These are phyloP conservation scores for Leishmania lainsoni DNA, from an alignment of 208 protist genomes.

Conservation along the genomic window DNA sequence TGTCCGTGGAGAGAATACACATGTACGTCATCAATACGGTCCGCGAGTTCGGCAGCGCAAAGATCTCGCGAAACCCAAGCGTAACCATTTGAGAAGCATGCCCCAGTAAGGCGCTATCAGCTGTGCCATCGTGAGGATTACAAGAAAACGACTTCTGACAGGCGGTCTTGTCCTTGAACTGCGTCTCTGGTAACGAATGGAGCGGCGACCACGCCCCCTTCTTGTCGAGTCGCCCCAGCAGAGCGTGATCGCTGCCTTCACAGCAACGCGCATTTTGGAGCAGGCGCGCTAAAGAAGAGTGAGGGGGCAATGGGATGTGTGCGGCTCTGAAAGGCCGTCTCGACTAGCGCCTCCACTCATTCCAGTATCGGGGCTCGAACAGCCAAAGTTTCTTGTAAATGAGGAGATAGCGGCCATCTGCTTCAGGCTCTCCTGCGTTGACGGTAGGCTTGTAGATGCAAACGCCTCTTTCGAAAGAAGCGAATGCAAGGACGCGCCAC, in stretches of 20 bases:
- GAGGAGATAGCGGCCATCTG: neutral
- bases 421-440: conserved; percentile 15
- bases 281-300: neutral
- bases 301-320: neutral
- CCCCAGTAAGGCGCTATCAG: neutral
- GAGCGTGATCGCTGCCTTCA: neutral
- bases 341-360: no score
- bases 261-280: conserved; percentile 16
- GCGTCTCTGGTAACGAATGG: neutral
- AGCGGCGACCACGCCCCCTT: neutral
- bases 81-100: neutral
- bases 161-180: neutral
- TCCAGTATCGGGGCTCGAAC: neutral
- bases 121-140: neutral
- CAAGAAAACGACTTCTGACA: neutral
- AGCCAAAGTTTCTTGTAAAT: conserved; percentile 9
- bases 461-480: conserved; percentile 1
- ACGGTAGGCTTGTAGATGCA: neutral
- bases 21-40: conserved; percentile 63
- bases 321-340: neutral
- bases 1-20: conserved; percentile 54
- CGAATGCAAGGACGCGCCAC: neutral
- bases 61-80: conserved; percentile 63
- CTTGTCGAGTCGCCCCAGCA: neutral
- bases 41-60: conserved; percentile 38